phyloP scores from a whole-genome alignment of 2,329 filamentous ascomycete genomes.

The Pseudocercospora macadamiae region DNA sequence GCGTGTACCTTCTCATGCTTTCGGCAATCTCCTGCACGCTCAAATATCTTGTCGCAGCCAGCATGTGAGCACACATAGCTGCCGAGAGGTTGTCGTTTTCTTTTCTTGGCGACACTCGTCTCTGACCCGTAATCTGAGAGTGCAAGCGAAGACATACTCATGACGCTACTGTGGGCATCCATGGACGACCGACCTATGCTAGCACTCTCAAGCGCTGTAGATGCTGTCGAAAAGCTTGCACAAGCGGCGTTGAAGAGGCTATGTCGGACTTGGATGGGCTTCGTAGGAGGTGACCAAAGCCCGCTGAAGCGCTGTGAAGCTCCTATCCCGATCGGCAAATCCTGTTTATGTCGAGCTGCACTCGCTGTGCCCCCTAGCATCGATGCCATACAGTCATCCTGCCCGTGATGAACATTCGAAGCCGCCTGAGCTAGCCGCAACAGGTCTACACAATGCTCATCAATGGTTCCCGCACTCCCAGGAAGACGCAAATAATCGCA shows the following conservation, averaged over 20 bases:
- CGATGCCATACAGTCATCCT: not conserved
- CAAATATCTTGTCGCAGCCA: slow-evolving; percentile 19
- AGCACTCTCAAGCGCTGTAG: not conserved
- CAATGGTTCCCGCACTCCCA: slow-evolving; percentile 11
- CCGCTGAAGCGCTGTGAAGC: too few species aligned
- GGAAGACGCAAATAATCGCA: slow-evolving; percentile 22
- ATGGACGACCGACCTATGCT: slow-evolving; percentile 14
- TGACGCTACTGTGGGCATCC: slow-evolving; percentile 14
- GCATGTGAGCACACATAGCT: slow-evolving; percentile 13
- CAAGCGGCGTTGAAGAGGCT: not conserved
- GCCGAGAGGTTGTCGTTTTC: slow-evolving; percentile 19
- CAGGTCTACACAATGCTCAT: slow-evolving; percentile 8
- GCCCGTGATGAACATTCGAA: not conserved
- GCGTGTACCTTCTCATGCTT: slow-evolving; percentile 26
- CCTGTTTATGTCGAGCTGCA: not conserved
- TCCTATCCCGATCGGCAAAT: too few species aligned
- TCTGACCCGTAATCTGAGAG: slow-evolving; percentile 19
- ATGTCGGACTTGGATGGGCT: not conserved
- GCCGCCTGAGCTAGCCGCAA: slow-evolving; percentile 15
- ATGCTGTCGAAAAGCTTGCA: not conserved
- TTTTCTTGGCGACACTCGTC: slow-evolving; percentile 18
- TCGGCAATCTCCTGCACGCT: slow-evolving; percentile 22
- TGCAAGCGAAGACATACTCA: not conserved
- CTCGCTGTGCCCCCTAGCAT: too few species aligned
- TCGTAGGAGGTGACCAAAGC: slow-evolving; percentile 5